A percentile compares a stretch with the other conserved stretches of the same genome.
These are phyloP conservation scores for Fusarium floridanum DNA, from an alignment of 2,329 filamentous ascomycete genomes.

Conservation along the genomic window DNA sequence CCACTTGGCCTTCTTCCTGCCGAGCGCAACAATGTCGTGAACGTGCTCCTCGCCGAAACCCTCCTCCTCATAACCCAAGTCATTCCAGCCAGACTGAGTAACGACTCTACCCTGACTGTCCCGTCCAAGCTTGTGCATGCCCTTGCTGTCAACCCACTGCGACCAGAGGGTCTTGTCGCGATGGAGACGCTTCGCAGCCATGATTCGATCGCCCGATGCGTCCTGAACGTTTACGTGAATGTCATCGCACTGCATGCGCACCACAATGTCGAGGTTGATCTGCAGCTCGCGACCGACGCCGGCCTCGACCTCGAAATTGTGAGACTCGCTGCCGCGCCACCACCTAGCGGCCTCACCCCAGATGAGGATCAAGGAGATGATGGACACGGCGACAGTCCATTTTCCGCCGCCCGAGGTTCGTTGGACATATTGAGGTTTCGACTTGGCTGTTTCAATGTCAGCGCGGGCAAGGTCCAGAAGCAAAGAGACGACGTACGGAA, in stretches of 20 bases:
- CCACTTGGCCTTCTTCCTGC: slow-evolving; percentile 73
- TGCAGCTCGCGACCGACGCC: slow-evolving; percentile 88
- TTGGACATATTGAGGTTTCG: slow-evolving; percentile 92
- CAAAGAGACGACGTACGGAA: slow-evolving; percentile 78
- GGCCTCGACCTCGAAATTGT: slow-evolving; percentile 95
- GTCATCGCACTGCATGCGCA: slow-evolving; percentile 88
- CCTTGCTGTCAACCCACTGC: slow-evolving; percentile 82
- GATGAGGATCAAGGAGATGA: slow-evolving; percentile 81
- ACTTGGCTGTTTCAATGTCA: slow-evolving; percentile 77
- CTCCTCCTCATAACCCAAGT: slow-evolving; percentile 66
- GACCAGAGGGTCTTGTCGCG: slow-evolving; percentile 84
- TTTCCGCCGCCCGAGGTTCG: slow-evolving; percentile 89
- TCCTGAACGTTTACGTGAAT: slow-evolving; percentile 98
- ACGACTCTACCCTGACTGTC: slow-evolving; percentile 67
- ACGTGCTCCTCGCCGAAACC: slow-evolving; percentile 86
- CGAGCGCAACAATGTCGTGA: slow-evolving; percentile 86
- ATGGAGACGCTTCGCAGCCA: slow-evolving; percentile 80
- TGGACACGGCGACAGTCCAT: slow-evolving; percentile 87
- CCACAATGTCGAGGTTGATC: slow-evolving; percentile 94
- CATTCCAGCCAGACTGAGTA: slow-evolving; percentile 70
- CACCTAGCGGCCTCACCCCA: slow-evolving; percentile 84
- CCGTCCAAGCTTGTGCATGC: slow-evolving; percentile 70
- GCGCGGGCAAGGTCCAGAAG: slow-evolving; percentile 3
- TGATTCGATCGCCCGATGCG: slow-evolving; percentile 89
- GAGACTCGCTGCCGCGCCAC: slow-evolving; percentile 86